Evolutionary conservation across 192 early-diverging fungal species (phyloP).

Genomic region (Dimargaris verticillata): DNA sequence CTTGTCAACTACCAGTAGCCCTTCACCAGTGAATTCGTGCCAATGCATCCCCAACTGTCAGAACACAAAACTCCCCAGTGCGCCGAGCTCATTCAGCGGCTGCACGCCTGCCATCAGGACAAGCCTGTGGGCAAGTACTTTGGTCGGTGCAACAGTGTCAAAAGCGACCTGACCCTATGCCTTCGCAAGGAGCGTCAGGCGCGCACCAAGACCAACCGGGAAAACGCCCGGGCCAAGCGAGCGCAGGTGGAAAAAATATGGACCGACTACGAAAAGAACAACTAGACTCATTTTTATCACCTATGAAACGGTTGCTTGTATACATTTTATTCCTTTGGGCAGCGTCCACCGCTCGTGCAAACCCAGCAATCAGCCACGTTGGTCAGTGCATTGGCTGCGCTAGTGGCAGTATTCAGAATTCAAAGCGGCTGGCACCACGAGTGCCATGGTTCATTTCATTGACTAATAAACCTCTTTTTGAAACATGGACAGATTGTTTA

Average conservation of each 20-base stretch:
- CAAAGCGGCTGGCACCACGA: no score
- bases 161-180: constrained; percentile 5
- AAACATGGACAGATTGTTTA: no score
- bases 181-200: constrained; percentile 5
- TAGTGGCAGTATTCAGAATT: no score
- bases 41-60: constrained; percentile 10
- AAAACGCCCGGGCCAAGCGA: constrained; percentile 1
- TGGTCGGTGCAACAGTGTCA: constrained; percentile 6
- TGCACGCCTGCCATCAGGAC: neutral
- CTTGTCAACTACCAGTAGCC: neutral
- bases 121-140: constrained; percentile 1
- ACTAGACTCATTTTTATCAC: neutral
- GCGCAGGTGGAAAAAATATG: constrained; percentile 6
- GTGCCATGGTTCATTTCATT: no score
- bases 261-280: constrained; percentile 3
- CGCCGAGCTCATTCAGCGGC: constrained; percentile 10
- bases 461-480: no score
- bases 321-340: no score
- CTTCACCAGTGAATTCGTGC: neutral
- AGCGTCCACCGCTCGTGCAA: no score
- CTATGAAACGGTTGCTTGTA: no score
- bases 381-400: no score
- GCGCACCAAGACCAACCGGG: neutral
- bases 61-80: constrained; percentile 10
- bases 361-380: no score